phyloP scores from a whole-genome alignment of 2,329 filamentous ascomycete species.

The Exophiala viscosa region DNA sequence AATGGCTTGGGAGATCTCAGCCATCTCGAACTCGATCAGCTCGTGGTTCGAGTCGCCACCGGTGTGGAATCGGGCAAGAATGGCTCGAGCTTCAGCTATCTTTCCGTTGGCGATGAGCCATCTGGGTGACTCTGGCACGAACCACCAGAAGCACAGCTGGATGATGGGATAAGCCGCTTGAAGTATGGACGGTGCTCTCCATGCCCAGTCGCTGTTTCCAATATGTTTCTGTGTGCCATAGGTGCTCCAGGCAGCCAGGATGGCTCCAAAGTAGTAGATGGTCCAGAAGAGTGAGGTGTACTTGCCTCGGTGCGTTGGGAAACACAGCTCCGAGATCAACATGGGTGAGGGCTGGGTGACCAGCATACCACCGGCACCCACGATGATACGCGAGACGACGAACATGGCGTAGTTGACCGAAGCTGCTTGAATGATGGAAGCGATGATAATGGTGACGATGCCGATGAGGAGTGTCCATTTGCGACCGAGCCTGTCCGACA shows the following conservation, averaged over 20 bases:
- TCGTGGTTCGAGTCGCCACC: conserved; percentile 21
- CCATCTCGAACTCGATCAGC: conserved; percentile 30
- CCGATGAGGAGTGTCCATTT: conserved; percentile 12
- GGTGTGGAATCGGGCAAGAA: conserved; percentile 28
- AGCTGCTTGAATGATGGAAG: conserved; percentile 13
- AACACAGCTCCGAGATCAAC: conserved; percentile 29
- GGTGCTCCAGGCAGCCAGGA: conserved; percentile 32
- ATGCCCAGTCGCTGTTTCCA: conserved; percentile 27
- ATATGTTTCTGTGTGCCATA: conserved; percentile 31
- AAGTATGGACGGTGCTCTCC: conserved; percentile 30
- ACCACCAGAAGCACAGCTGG: conserved; percentile 24
- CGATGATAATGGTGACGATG: conserved; percentile 4
- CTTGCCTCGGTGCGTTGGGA: conserved; percentile 28
- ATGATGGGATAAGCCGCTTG: conserved; percentile 18
- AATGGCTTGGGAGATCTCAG: conserved; percentile 28
- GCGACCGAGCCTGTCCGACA: conserved; percentile 17
- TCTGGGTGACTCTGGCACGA: conserved; percentile 28
- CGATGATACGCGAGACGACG: conserved; percentile 30
- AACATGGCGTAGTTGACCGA: conserved; percentile 35
- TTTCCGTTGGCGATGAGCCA: conserved; percentile 30
- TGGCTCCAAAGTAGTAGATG: conserved; percentile 35
- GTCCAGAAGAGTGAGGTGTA: conserved; percentile 23
- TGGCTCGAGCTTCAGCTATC: conserved; percentile 21
- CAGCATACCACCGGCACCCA: conserved; percentile 32
- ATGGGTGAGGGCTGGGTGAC: conserved; percentile 30